Evolutionary conservation across 2,329 filamentous ascomycete genomes (phyloP).

Genomic region (Chaetomiaceae sp.): DNA sequence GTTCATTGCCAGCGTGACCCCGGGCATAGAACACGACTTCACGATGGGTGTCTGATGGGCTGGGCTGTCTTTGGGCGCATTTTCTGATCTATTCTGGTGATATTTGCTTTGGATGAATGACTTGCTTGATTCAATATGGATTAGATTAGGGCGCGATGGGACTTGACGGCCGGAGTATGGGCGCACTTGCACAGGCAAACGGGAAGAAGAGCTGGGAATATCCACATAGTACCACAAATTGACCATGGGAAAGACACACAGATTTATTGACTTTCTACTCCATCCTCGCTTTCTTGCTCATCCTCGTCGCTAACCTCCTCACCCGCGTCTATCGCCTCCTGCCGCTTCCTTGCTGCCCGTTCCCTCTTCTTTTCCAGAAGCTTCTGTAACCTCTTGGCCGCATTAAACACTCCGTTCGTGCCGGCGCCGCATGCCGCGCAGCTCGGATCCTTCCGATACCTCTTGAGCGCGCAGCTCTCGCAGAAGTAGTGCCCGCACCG

Average conservation of each 20-base stretch:
- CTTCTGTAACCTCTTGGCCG: constrained; percentile 74
- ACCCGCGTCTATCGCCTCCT: constrained; percentile 45
- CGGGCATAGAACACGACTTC: constrained; percentile 95
- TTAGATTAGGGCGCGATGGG: constrained; percentile 1
- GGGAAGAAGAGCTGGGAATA: neutral
- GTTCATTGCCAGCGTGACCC: constrained; percentile 85
- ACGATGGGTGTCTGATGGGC: constrained; percentile 77
- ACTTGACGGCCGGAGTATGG: constrained; percentile 6
- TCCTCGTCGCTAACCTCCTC: constrained; percentile 45
- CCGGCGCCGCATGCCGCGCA: constrained; percentile 82
- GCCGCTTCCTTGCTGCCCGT: constrained; percentile 51
- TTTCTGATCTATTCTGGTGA: neutral
- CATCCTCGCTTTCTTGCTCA: constrained; percentile 14
- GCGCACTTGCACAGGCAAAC: neutral
- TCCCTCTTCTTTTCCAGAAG: constrained; percentile 68
- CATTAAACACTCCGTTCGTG: constrained; percentile 85
- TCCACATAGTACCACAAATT: neutral
- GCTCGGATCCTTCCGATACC: constrained; percentile 79
- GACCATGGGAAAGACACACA: neutral
- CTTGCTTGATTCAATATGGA: neutral
- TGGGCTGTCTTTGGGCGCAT: neutral
- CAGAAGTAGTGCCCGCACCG: constrained; percentile 97
- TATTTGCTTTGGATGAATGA: neutral
- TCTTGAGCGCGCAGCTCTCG: constrained; percentile 76
- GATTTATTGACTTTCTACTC: neutral